Evolutionary conservation across 2,329 filamentous ascomycete genomes (phyloP).

Genomic region (Didymella keratinophila): DNA sequence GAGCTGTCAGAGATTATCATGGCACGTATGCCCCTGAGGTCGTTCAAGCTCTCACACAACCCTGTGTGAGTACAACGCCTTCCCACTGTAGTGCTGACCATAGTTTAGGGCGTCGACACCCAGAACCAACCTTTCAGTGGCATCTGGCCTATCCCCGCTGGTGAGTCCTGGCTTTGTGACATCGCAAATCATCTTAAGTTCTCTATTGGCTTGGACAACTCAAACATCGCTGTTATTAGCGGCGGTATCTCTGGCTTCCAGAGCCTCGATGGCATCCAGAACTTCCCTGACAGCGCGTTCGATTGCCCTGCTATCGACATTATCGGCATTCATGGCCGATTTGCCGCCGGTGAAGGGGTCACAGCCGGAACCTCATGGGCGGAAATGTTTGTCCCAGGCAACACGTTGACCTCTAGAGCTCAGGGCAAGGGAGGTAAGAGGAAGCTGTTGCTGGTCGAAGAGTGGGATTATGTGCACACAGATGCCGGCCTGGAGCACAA

Average conservation of each 20-base stretch:
- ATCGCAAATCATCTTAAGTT: constrained; percentile 46
- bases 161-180: constrained; percentile 48
- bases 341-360: constrained; percentile 27
- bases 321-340: constrained; percentile 48
- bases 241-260: constrained; percentile 46
- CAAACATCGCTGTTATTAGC: constrained; percentile 47
- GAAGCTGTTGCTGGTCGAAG: constrained; percentile 47
- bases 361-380: constrained; percentile 48
- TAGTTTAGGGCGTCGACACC: constrained; percentile 42
- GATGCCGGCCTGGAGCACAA: constrained; percentile 40
- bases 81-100: constrained; percentile 2
- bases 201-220: constrained; percentile 33
- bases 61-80: background rate
- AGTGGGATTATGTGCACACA: constrained; percentile 43
- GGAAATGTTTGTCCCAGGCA: constrained; percentile 45
- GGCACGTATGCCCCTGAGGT: constrained; percentile 23
- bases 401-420: constrained; percentile 43
- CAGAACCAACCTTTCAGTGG: constrained; percentile 48
- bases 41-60: background rate
- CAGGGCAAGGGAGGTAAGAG: constrained; percentile 33
- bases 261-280: constrained; percentile 33
- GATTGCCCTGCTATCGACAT: constrained; percentile 46
- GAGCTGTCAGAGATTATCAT: constrained; percentile 44
- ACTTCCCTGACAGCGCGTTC: constrained; percentile 45
- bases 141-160: constrained; percentile 46